phyloP scores from a whole-genome alignment of 2,329 filamentous ascomycete species.

The Orbilia quercus region DNA sequence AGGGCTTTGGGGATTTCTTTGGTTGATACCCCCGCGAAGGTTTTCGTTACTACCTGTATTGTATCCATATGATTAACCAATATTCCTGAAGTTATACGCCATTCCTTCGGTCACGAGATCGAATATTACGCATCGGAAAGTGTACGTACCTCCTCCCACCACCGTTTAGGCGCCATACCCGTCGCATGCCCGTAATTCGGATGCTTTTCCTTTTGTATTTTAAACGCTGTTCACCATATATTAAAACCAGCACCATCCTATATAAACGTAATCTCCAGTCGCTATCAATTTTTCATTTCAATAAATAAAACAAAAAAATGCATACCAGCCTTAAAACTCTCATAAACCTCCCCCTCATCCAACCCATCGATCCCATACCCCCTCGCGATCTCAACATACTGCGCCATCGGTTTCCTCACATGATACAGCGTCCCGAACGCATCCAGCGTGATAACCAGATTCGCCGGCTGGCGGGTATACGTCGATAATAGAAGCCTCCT shows the following conservation, averaged over 20 bases:
- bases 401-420: slow-evolving; percentile 66
- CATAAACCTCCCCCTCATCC: slow-evolving; percentile 63
- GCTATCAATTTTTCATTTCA: no score
- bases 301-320: no score
- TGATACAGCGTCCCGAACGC: slow-evolving; percentile 74
- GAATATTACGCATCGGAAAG: neutral
- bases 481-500: slow-evolving; percentile 7
- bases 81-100: no score
- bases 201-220: slow-evolving; percentile 60
- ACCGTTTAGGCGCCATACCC: slow-evolving; percentile 67
- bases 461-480: neutral
- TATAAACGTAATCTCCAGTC: no score
- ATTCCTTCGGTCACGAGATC: no score
- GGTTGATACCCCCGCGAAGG: slow-evolving; percentile 65
- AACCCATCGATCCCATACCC: slow-evolving; percentile 67
- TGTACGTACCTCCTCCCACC: slow-evolving; percentile 70
- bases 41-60: slow-evolving; percentile 69
- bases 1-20: slow-evolving; percentile 65
- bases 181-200: slow-evolving; percentile 72
- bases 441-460: slow-evolving; percentile 71
- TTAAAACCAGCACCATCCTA: no score
- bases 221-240: slow-evolving; percentile 26
- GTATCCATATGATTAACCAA: neutral
- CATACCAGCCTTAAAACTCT: slow-evolving; percentile 64
- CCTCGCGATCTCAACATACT: slow-evolving; percentile 69